phyloP scores from a whole-genome alignment of 129 eudicot genomes.

The Arctium minus region DNA sequence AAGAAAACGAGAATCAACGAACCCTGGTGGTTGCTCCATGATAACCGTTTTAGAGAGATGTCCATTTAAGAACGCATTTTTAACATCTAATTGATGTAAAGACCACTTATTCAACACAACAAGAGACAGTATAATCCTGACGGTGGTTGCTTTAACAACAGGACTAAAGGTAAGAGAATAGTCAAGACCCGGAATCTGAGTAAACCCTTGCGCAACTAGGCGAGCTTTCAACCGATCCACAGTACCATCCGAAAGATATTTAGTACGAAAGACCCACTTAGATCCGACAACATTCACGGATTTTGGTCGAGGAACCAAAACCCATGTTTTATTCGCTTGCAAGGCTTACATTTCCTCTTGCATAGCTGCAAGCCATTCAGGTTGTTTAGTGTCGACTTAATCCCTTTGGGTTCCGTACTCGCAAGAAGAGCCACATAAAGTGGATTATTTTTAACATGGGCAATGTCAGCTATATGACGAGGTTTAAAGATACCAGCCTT shows the following conservation, averaged over 20 bases:
- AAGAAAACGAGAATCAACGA: too few relatives aligned
- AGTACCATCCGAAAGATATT: too few relatives aligned
- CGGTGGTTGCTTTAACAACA: neutral
- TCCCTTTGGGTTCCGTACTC: neutral
- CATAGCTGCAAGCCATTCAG: neutral
- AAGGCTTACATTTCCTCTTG: neutral
- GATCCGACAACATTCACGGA: neutral
- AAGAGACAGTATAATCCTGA: too few relatives aligned
- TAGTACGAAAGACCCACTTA: neutral
- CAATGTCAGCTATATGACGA: neutral
- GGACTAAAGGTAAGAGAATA: neutral
- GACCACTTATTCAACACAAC: too few relatives aligned
- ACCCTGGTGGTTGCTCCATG: too few relatives aligned
- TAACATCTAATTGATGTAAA: too few relatives aligned
- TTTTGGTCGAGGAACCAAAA: neutral
- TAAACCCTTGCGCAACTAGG: neutral
- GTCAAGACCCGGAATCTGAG: neutral
- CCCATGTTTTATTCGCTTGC: neutral
- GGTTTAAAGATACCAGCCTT: neutral
- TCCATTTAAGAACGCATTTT: too few relatives aligned
- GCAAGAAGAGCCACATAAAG: neutral
- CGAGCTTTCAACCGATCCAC: neutral
- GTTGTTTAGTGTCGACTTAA: neutral
- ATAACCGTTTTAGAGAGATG: too few relatives aligned
- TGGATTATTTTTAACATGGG: neutral